Evolutionary conservation across 2,329 filamentous ascomycete genomes (phyloP).

Genomic region (Pyrenochaeta sp.): DNA sequence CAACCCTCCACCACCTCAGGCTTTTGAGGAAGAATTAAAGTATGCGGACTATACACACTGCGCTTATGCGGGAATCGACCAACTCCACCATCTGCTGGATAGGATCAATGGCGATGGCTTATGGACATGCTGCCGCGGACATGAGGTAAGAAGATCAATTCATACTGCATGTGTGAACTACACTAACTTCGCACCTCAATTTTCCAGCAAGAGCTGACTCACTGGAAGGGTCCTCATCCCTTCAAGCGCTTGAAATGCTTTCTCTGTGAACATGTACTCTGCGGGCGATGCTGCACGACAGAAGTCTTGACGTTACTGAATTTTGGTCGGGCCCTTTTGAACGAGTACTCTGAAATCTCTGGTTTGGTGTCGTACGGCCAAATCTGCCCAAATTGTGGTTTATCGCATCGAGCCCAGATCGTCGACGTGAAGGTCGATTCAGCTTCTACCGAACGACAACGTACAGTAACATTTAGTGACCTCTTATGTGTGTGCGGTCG

Average conservation of each 20-base stretch:
- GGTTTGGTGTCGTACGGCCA: neutral
- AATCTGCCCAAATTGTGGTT: neutral
- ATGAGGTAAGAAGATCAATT: neutral
- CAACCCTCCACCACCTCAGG: neutral
- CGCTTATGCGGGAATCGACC: neutral
- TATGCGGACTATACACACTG: neutral
- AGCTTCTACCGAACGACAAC: neutral
- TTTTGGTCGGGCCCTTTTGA: neutral
- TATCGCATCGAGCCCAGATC: neutral
- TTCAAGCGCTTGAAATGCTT: slow-evolving; percentile 4
- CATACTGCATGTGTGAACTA: neutral
- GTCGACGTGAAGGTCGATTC: neutral
- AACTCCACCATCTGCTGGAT: neutral
- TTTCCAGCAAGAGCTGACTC: neutral
- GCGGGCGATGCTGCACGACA: neutral
- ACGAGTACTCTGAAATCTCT: neutral
- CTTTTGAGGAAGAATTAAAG: too few relatives aligned
- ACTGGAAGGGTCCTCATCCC: slow-evolving; percentile 1
- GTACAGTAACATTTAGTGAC: neutral
- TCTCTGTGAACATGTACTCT: slow-evolving; percentile 3
- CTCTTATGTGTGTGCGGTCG: neutral
- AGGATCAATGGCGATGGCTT: neutral
- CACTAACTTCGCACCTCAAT: neutral
- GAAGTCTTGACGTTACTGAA: neutral
- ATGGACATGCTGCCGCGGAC: slow-evolving; percentile 1